Conservation (phyloP, 805 yeast species). For the Saturnispora gosingensis region DNA sequence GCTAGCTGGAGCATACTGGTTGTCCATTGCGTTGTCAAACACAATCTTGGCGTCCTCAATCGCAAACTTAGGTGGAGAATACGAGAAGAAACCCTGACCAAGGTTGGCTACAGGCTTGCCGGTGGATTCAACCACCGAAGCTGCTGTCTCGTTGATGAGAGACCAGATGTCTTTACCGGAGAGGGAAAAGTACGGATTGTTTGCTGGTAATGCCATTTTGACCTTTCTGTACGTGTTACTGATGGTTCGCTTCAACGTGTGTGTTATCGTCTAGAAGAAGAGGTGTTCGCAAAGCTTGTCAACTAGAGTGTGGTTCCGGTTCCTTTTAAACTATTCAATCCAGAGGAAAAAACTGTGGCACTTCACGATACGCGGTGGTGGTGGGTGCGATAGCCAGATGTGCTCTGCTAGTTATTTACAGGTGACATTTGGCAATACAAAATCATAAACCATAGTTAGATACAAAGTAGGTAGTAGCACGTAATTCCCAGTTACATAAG, state of each 20-base stretch:
- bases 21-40: slow-evolving; percentile 59
- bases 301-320: not conserved
- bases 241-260: slow-evolving; percentile 1
- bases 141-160: slow-evolving; percentile 90
- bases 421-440: not conserved
- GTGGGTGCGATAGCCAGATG: not conserved
- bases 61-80: slow-evolving; percentile 93
- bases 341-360: not conserved
- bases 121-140: slow-evolving; percentile 56
- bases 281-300: not conserved
- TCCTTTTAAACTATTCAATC: not conserved
- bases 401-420: not conserved
- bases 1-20: slow-evolving; percentile 88
- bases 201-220: slow-evolving; percentile 27
- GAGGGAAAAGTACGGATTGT: slow-evolving; percentile 61
- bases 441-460: not conserved
- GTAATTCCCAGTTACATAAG: not conserved
- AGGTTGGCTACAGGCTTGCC: slow-evolving; percentile 79
- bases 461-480: not conserved
- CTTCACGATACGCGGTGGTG: not conserved
- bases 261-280: not conserved
- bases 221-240: not conserved
- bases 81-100: slow-evolving; percentile 97
- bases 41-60: slow-evolving; percentile 73
- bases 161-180: slow-evolving; percentile 91